Conservation (phyloP, 2,329 filamentous ascomycete species). For the Tolypocladium tundrense region DNA sequence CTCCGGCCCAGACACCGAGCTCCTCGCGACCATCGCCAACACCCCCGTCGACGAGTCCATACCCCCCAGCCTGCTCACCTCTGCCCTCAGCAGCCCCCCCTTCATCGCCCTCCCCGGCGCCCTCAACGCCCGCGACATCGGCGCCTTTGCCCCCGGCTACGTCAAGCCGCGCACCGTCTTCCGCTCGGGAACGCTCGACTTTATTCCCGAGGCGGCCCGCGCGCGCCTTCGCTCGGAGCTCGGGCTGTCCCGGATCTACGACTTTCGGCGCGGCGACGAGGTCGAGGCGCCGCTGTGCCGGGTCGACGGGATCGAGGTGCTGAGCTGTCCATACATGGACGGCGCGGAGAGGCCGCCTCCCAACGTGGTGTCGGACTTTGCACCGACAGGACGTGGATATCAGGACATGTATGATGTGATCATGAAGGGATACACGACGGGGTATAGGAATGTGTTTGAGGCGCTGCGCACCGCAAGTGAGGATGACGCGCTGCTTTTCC, state of each 20-base stretch:
- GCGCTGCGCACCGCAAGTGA: background rate
- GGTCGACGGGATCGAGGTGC: background rate
- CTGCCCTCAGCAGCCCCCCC: no score
- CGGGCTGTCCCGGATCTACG: background rate
- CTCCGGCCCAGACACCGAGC: no score
- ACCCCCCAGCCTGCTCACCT: no score
- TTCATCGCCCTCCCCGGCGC: no score
- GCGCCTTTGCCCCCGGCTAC: background rate
- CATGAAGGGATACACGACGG: background rate
- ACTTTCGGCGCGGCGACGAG: background rate
- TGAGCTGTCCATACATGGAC: background rate
- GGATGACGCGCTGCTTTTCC: background rate
- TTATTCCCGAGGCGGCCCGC: background rate
- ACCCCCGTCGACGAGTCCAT: no score
- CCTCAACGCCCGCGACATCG: background rate
- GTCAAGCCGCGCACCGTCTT: background rate
- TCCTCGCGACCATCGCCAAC: no score
- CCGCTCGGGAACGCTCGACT: background rate
- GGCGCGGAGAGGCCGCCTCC: background rate
- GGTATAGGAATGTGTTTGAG: background rate
- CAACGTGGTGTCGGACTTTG: background rate
- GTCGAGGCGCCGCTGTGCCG: background rate
- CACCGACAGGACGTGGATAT: background rate
- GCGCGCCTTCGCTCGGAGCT: background rate
- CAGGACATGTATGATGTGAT: background rate